Evolutionary conservation across 139 green algal genomes (phyloP).

Genomic region (Chlorella sp.): DNA sequence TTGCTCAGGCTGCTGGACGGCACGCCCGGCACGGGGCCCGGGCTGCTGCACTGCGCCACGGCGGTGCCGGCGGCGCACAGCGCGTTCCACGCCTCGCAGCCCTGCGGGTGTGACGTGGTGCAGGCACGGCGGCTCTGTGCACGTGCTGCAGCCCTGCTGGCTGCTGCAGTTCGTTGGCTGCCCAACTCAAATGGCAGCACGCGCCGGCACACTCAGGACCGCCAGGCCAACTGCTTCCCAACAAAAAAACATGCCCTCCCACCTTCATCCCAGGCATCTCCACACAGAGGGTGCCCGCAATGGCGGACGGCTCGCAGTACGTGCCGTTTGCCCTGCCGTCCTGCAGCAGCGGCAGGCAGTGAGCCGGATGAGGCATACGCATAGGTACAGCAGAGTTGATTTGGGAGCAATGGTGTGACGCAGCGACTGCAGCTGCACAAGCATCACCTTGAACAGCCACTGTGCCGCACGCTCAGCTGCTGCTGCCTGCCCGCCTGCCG

Average conservation of each 20-base stretch:
- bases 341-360: neutral
- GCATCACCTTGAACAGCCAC: neutral
- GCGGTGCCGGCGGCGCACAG: neutral
- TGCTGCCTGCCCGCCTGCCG: too few relatives aligned
- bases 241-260: too few relatives aligned
- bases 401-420: neutral
- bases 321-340: constrained; percentile 9
- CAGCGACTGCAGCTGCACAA: neutral
- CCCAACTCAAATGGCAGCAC: too few relatives aligned
- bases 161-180: too few relatives aligned
- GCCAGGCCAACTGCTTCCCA: too few relatives aligned
- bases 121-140: neutral
- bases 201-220: too few relatives aligned
- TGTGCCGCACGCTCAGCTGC: too few relatives aligned
- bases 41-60: constrained; percentile 18
- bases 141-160: too few relatives aligned
- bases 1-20: neutral
- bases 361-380: neutral
- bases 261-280: constrained; percentile 15
- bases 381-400: neutral
- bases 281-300: neutral
- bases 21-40: neutral
- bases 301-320: constrained; percentile 11
- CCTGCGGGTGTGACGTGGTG: neutral
- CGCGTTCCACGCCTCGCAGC: constrained; percentile 23